Evolutionary conservation across 2,329 filamentous ascomycete species (phyloP).

Genomic region (Cercospora brassicicola): DNA sequence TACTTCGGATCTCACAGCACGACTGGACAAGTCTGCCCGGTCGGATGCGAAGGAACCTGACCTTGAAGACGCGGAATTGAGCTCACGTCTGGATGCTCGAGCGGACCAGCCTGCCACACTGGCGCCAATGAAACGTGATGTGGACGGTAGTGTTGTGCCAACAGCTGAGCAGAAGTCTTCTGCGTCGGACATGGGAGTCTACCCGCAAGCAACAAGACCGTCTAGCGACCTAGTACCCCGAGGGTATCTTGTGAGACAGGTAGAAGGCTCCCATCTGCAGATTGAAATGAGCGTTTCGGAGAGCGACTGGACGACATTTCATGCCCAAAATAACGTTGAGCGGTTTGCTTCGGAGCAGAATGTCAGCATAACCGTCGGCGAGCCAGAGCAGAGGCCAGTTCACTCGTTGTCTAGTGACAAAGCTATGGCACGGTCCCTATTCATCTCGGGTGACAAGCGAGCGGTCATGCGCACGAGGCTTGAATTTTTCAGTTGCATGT

Average conservation of each 20-base stretch:
- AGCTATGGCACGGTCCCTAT: conserved; percentile 14
- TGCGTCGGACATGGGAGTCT: background rate
- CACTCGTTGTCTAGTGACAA: background rate
- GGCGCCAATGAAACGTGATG: too few relatives aligned
- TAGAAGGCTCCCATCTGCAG: background rate
- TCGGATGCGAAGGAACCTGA: background rate
- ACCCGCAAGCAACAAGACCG: background rate
- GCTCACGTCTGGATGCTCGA: too few relatives aligned
- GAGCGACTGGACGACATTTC: conserved; percentile 9
- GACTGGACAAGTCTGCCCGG: background rate
- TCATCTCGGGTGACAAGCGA: conserved; percentile 7
- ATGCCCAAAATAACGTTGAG: background rate
- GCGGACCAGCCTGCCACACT: too few relatives aligned
- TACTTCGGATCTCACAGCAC: background rate
- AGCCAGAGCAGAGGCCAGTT: conserved; percentile 14
- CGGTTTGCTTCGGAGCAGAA: background rate
- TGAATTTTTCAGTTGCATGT: background rate
- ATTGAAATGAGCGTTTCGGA: conserved; percentile 11
- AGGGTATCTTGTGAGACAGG: background rate
- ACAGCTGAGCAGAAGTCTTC: too few relatives aligned
- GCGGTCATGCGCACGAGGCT: background rate
- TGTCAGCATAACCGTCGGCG: conserved; percentile 13
- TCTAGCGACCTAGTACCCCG: background rate
- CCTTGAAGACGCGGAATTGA: too few relatives aligned
- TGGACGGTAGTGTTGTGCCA: too few relatives aligned